These are phyloP conservation scores for Hyaloscypha hepaticicola DNA, from an alignment of 495 filamentous ascomycete species.

Conservation along the genomic window DNA sequence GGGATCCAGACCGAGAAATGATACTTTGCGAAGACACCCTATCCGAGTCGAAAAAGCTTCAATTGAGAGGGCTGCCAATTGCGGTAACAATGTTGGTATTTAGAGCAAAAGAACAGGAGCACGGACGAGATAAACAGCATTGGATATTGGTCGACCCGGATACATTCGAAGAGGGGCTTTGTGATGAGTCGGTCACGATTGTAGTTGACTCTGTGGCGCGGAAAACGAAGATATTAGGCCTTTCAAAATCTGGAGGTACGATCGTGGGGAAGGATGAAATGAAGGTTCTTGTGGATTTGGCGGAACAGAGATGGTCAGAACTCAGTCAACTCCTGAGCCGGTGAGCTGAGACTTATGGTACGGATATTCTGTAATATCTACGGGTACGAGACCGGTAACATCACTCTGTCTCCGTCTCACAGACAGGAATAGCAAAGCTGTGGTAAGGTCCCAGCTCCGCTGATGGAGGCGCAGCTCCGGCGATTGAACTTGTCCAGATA, in stretches of 20 bases:
- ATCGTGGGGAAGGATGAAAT: constrained; percentile 55
- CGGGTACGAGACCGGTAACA: neutral
- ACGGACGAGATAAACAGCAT: constrained; percentile 46
- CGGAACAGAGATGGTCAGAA: constrained; percentile 54
- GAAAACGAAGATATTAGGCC: constrained; percentile 58
- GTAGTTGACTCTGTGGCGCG: constrained; percentile 62
- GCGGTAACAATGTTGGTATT: constrained; percentile 75
- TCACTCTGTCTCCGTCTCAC: neutral
- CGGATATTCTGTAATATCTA: neutral
- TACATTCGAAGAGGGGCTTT: constrained; percentile 81
- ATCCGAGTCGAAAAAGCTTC: constrained; percentile 44
- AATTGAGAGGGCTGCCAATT: constrained; percentile 64
- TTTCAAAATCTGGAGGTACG: constrained; percentile 84
- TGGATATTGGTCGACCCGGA: constrained; percentile 90
- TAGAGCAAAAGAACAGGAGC: constrained; percentile 57
- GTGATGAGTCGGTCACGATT: constrained; percentile 68
- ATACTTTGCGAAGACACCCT: constrained; percentile 68
- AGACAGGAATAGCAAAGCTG: no score
- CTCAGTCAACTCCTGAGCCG: constrained; percentile 36
- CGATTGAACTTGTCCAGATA: neutral
- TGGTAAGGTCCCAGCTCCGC: neutral
- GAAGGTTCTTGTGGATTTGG: constrained; percentile 51
- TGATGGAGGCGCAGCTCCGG: neutral
- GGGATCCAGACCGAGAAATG: constrained; percentile 78
- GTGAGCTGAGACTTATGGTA: neutral